phyloP scores from a whole-genome alignment of 106 monocot species.

The Dendrobium chrysotoxum region DNA sequence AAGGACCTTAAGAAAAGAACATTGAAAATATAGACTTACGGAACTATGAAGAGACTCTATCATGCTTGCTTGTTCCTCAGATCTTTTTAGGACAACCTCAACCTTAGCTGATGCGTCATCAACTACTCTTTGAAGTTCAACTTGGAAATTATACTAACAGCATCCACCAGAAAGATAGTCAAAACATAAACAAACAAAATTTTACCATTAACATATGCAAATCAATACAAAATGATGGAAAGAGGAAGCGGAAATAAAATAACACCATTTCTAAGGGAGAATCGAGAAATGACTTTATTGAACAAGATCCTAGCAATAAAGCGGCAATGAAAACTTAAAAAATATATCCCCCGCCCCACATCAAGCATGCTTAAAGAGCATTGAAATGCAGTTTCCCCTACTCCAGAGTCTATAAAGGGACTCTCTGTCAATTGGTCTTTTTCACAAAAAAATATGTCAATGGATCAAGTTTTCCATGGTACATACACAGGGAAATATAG shows the following conservation, averaged over 20 bases:
- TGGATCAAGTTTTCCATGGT: neutral
- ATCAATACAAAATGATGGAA: neutral
- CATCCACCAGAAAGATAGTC: neutral
- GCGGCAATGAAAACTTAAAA: neutral
- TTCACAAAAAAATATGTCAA: neutral
- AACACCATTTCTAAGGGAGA: neutral
- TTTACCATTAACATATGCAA: neutral
- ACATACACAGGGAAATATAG: neutral
- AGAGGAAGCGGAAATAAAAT: neutral
- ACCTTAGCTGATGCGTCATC: slow-evolving; percentile 61
- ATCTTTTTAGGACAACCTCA: slow-evolving; percentile 79
- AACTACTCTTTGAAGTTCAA: slow-evolving; percentile 54
- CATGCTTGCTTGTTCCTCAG: slow-evolving; percentile 83
- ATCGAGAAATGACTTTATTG: neutral
- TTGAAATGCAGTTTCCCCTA: neutral
- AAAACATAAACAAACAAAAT: neutral
- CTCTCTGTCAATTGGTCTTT: neutral
- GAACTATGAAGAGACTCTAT: slow-evolving; percentile 90
- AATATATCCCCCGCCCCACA: neutral
- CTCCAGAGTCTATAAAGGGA: neutral
- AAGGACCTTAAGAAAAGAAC: neutral
- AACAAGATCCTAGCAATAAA: neutral
- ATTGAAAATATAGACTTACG: slow-evolving; percentile 29
- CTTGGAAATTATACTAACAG: slow-evolving; percentile 67
- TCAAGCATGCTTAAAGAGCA: neutral